phyloP scores from a whole-genome alignment of 23 red algal genomes.

The Chondrus crispus region DNA sequence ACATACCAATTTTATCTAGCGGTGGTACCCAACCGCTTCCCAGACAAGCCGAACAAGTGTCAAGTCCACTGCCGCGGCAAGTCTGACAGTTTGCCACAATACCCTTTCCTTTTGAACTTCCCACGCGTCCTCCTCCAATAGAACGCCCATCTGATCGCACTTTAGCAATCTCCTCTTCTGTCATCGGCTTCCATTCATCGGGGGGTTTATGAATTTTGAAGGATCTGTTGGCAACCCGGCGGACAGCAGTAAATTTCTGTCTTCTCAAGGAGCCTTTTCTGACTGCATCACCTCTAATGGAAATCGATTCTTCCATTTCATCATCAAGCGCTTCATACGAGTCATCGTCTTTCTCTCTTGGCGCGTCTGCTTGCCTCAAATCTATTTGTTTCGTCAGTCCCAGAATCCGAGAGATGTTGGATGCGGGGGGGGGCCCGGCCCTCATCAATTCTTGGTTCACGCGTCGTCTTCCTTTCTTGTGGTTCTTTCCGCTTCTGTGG shows the following conservation, averaged over 20 bases:
- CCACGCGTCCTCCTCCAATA: background rate
- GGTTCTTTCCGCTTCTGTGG: too few species aligned
- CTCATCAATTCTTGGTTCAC: too few species aligned
- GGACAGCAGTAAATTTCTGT: background rate
- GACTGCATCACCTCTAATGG: background rate
- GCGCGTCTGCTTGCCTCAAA: background rate
- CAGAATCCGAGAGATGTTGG: background rate
- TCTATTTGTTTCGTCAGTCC: background rate
- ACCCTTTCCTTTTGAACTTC: background rate
- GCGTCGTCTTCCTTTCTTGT: too few species aligned
- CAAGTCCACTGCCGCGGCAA: constrained; percentile 2
- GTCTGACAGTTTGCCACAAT: constrained; percentile 6
- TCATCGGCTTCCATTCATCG: constrained; percentile 12
- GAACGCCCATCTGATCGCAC: background rate
- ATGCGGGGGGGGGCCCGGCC: too few species aligned
- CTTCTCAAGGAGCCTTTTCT: background rate
- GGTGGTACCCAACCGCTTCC: constrained; percentile 26
- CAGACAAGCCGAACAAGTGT: constrained; percentile 23
- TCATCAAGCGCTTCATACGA: background rate
- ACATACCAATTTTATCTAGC: too few species aligned
- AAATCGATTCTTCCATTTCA: background rate
- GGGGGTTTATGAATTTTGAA: background rate
- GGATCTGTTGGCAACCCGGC: background rate
- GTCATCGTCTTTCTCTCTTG: too few species aligned
- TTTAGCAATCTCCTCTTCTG: background rate